phyloP scores from a whole-genome alignment of 2,329 filamentous ascomycete species.

The Hirsutella minnesotensis region DNA sequence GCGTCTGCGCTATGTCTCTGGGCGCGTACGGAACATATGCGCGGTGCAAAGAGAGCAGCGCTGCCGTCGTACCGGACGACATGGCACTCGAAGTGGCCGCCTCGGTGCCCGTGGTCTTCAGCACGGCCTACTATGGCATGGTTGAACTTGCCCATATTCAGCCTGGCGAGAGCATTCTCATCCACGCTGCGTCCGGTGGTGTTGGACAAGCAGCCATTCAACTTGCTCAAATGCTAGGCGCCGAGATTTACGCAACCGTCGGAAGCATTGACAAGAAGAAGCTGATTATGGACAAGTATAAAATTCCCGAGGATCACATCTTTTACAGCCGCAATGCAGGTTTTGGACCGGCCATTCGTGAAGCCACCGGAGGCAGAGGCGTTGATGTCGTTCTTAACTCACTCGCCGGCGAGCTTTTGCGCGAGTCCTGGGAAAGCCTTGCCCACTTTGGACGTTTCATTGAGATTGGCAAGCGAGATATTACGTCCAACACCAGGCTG shows the following conservation, averaged over 20 bases:
- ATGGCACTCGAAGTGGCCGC: conserved; percentile 26
- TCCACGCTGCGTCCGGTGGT: conserved; percentile 25
- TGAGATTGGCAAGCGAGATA: conserved; percentile 28
- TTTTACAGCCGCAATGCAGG: conserved; percentile 14
- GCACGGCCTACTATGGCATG: conserved; percentile 28
- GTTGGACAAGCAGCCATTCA: conserved; percentile 28
- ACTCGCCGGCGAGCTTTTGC: conserved; percentile 27
- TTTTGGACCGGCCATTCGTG: conserved; percentile 9
- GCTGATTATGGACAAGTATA: conserved; percentile 23
- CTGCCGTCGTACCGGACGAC: conserved; percentile 23
- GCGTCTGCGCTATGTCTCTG: conserved; percentile 45
- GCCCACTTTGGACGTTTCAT: conserved; percentile 32
- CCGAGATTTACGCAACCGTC: conserved; percentile 30
- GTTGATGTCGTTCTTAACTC: conserved; percentile 58
- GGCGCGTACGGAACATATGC: conserved; percentile 22
- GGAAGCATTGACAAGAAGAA: conserved; percentile 22
- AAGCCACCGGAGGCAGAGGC: conserved; percentile 33
- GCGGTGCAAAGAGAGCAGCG: conserved; percentile 19
- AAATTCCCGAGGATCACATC: conserved; percentile 20
- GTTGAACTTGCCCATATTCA: conserved; percentile 24
- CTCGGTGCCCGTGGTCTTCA: conserved; percentile 26
- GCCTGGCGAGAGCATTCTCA: conserved; percentile 25
- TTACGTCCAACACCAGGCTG: conserved; percentile 27
- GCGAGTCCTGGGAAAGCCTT: conserved; percentile 30
- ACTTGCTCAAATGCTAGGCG: conserved; percentile 24